Conservation (phyloP, 805 yeast genomes). For the Lipomyces chichibuensis region DNA sequence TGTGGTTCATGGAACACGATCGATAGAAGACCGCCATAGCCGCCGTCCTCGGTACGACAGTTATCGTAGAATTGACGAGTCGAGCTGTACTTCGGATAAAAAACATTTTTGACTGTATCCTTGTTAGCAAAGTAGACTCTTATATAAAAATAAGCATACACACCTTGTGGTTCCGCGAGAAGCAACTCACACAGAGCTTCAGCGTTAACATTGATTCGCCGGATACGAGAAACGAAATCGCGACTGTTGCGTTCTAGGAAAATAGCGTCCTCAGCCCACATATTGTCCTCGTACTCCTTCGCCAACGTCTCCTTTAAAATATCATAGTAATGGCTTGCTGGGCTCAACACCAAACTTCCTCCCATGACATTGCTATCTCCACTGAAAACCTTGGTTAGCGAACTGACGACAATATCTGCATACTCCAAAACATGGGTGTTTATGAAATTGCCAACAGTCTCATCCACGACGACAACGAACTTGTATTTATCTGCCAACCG, state of each 20-base stretch:
- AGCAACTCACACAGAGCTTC: slow-evolving; percentile 46
- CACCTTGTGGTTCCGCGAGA: slow-evolving; percentile 22
- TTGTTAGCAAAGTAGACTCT: background rate
- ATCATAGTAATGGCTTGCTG: slow-evolving; percentile 56
- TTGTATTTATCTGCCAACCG: slow-evolving; percentile 66
- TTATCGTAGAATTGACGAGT: slow-evolving; percentile 69
- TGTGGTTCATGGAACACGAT: slow-evolving; percentile 62
- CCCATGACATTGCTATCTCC: slow-evolving; percentile 97
- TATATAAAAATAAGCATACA: background rate
- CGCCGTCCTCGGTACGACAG: slow-evolving; percentile 65
- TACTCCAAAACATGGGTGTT: slow-evolving; percentile 79
- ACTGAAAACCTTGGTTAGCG: slow-evolving; percentile 87
- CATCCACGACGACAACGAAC: slow-evolving; percentile 86
- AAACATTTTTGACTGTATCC: slow-evolving; percentile 56
- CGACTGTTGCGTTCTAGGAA: slow-evolving; percentile 90
- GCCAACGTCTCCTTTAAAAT: slow-evolving; percentile 54
- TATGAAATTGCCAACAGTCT: slow-evolving; percentile 88
- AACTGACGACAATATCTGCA: slow-evolving; percentile 84
- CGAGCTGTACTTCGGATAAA: slow-evolving; percentile 64
- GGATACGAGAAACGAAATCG: slow-evolving; percentile 71
- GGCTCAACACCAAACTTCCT: slow-evolving; percentile 80
- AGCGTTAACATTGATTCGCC: slow-evolving; percentile 47
- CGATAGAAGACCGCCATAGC: slow-evolving; percentile 83
- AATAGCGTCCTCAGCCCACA: slow-evolving; percentile 95
- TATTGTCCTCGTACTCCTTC: slow-evolving; percentile 67